Evolutionary conservation across 1,284 basidiomycete species (phyloP), one percentile per base, ranked within the genome.

Genomic region (Trametes sp.): DNA sequence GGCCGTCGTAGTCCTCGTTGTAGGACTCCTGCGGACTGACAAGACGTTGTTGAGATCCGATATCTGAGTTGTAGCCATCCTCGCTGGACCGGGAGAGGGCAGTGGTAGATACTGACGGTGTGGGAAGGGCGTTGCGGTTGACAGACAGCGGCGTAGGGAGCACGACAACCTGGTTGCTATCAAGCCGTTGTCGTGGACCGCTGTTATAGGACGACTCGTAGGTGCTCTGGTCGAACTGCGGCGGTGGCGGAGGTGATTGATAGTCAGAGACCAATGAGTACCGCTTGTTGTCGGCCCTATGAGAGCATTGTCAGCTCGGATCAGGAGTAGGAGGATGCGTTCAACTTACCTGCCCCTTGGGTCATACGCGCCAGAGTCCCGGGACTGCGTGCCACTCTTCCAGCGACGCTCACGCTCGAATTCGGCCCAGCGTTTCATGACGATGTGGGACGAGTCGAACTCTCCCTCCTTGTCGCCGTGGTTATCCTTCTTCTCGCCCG

Each of bases 401-500:
- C 94, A 98, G 66, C 96, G 84, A 68, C 97, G 83, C 72, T 98
- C 98, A 57, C 97, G 85, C 81, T 99, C 98, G 77, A 98, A 99
- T 79, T 99, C 98, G 53, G 90, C 94, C 97, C 97, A 99, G 53
- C 95, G 88, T 84, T 98, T 99, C 98, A 98, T 98, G 42, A 97
- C 92, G 73, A 99, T 99, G 79, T 97, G 88, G 54, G 88, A 87
- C 38, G 96, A 96, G 79, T 99, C 97, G 73, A 99, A 99, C 74
- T 93, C 92, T 76, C 97, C 98, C 63, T 95, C 92, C 79, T 96
- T 98, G 74, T 94, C 94, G 35, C 90, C 94, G 71, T 95, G 93
- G 61, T 86, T 79, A 24, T 71, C 84, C 36, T 82, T 87, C 68
- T 84, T 85, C 69, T 93, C 92, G 11, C 94, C 94, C 57, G 87